Evolutionary conservation across 1,139 yeast species (phyloP), one percentile per base, ranked within the genome.

Genomic region (Suhomyces yuchorum): DNA sequence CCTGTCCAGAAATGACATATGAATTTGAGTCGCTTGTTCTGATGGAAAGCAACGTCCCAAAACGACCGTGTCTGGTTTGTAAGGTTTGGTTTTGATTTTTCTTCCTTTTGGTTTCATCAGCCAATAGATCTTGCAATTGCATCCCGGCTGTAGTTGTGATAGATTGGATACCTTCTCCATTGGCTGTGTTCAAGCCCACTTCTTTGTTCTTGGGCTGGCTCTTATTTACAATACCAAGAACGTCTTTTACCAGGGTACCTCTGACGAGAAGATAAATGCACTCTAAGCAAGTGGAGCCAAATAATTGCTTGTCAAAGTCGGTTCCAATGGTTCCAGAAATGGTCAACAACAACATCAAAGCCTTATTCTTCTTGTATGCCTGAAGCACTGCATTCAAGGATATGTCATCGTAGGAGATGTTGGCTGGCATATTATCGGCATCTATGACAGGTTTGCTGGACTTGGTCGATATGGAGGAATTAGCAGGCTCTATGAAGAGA

Each of bases 61-160:
- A 93, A 38, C 96, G 77, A 3, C 96, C 93, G 61, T 93, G 99
- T 46, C 99, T 77, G 0, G 92, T 80, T 1, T 87, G 81, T 4
- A 81, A 71, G 44, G 76, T 72, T 55, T 76, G 79, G 15, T 78
- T 73, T 37, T 81, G 81, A 17, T 68, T 65, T 42, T 70, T 74
- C 53, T 80, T 82, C 53, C 84, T 66, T 37, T 73, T 73, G 30
- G 75, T 71, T 61, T 90, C 97, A 44, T 77, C 75, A 3, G 71
- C 67, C 19, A 91, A 70, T 11, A 90, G 65, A 22, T 78, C 80
- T 37, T 76, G 70, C 15, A 91, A 70, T 50, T 75, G 77, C 60
- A 71, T 50, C 1, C 71, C 73, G 3, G 68, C 53, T 0, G 71
- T 60, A 7, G 70, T 58, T 1, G 62, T 52, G n/a, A 59, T 46